These are phyloP conservation scores for Thalia dealbata DNA, from an alignment of 176 grass and related monocot species.

Conservation along the genomic window DNA sequence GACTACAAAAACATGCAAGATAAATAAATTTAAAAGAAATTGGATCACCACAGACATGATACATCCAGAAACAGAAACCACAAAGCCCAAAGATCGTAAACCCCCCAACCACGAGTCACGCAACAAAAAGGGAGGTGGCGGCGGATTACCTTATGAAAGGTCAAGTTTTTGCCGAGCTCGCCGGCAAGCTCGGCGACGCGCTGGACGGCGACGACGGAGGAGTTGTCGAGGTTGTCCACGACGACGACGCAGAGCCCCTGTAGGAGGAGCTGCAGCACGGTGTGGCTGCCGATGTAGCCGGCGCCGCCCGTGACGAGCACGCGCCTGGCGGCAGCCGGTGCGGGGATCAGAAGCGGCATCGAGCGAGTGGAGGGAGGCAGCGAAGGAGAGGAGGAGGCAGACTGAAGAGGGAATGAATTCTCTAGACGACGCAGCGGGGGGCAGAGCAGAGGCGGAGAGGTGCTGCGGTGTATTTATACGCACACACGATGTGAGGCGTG, in stretches of 20 bases:
- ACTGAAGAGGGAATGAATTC: no score
- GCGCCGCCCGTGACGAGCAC: slow-evolving; percentile 82
- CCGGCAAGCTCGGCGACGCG: slow-evolving; percentile 61
- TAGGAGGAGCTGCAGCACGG: slow-evolving; percentile 73
- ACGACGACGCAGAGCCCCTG: slow-evolving; percentile 49
- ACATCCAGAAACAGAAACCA: no score
- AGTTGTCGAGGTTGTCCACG: slow-evolving; percentile 77
- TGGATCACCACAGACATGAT: no score
- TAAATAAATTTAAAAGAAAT: no score
- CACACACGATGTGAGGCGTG: no score
- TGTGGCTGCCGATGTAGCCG: slow-evolving; percentile 93
- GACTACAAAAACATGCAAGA: no score
- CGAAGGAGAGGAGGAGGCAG: no score
- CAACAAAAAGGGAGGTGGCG: not conserved
- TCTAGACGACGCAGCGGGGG: no score
- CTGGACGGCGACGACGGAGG: slow-evolving; percentile 54
- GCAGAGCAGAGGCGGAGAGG: no score
- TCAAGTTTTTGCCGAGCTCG: slow-evolving; percentile 36
- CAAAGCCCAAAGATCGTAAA: no score
- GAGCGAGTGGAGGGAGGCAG: not conserved
- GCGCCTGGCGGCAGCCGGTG: not conserved
- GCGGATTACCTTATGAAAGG: slow-evolving; percentile 56
- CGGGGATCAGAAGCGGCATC: not conserved
- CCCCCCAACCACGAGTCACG: no score
- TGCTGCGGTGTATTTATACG: no score